Percentiles rank a stretch among this genome's conserved stretches.
Evolutionary conservation across 1,139 yeast species (phyloP).

Genomic region (Saccharomyces hybrid): DNA sequence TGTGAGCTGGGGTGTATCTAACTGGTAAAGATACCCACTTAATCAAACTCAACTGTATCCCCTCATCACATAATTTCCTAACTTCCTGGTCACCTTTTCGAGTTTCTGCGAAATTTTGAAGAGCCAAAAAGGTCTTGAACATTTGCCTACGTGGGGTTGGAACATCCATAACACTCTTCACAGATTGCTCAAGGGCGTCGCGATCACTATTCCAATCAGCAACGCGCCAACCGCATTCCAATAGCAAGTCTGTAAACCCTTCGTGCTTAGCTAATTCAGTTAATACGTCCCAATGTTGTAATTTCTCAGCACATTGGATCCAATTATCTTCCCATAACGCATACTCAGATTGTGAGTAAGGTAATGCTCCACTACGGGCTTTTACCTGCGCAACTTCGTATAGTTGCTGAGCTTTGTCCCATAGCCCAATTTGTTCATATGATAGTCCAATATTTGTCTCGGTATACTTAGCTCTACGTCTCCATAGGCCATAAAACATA

Average conservation of each 20-base stretch:
- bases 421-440: constrained; percentile 88
- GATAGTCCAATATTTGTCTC: constrained; percentile 91
- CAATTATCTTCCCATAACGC: constrained; percentile 98
- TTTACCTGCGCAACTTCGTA: constrained; percentile 97
- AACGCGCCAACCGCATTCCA: constrained; percentile 99
- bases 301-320: constrained; percentile 93
- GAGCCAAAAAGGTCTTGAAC: constrained; percentile 84
- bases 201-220: constrained; percentile 97
- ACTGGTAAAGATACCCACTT: constrained; percentile 91
- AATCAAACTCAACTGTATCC: constrained; percentile 83
- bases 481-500: constrained; percentile 96
- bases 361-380: constrained; percentile 91
- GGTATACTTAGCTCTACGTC: constrained; percentile 86
- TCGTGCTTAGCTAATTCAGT: constrained; percentile 97
- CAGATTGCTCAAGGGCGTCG: constrained; percentile 90
- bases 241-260: constrained; percentile 84
- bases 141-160: constrained; percentile 96
- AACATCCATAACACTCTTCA: constrained; percentile 94
- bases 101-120: constrained; percentile 91
- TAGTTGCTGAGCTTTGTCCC: constrained; percentile 90
- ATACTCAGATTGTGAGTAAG: constrained; percentile 92
- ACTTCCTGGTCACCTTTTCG: constrained; percentile 74
- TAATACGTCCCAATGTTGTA: constrained; percentile 96
- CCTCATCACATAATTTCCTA: constrained; percentile 86
- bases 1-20: constrained; percentile 75